Conservation (phyloP, 2,329 filamentous ascomycete species). For the Neocucurbitaria cava region DNA sequence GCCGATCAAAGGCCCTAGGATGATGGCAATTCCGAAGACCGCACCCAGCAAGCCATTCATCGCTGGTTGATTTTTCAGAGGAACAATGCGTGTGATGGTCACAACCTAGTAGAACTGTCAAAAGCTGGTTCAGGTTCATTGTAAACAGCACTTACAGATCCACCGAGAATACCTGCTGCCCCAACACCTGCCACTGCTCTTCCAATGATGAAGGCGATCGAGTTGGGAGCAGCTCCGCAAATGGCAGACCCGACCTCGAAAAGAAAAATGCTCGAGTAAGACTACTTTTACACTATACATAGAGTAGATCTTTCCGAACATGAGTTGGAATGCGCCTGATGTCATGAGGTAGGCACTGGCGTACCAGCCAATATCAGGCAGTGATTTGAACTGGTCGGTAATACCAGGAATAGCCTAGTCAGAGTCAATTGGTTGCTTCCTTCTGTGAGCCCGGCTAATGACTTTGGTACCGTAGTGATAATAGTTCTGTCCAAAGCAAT, state of each 20-base stretch:
- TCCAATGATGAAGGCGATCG: constrained; percentile 54
- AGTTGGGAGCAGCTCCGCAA: constrained; percentile 48
- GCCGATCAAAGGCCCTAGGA: constrained; percentile 21
- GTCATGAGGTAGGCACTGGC: constrained; percentile 44
- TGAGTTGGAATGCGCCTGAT: constrained; percentile 52
- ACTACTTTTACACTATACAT: constrained; percentile 49
- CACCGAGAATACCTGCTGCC: constrained; percentile 53
- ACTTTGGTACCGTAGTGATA: not conserved
- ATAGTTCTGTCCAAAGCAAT: not conserved
- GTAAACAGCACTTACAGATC: constrained; percentile 32
- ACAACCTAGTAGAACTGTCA: constrained; percentile 12
- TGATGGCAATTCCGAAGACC: constrained; percentile 50
- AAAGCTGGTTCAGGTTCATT: not conserved
- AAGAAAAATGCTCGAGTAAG: constrained; percentile 45
- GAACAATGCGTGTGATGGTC: constrained; percentile 47
- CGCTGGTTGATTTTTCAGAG: constrained; percentile 49
- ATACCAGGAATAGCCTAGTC: constrained; percentile 22
- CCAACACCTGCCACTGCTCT: constrained; percentile 56
- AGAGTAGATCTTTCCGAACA: constrained; percentile 56
- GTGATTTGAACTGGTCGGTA: constrained; percentile 25
- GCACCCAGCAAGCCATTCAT: constrained; percentile 53
- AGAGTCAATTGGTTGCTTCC: not conserved
- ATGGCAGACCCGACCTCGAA: constrained; percentile 52
- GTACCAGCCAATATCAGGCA: constrained; percentile 31
- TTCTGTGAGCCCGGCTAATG: not conserved